Evolutionary conservation across 2,329 filamentous ascomycete genomes (phyloP), one percentile per base, ranked within the genome.

Genomic region (Graphiopsis chlorocephala): DNA sequence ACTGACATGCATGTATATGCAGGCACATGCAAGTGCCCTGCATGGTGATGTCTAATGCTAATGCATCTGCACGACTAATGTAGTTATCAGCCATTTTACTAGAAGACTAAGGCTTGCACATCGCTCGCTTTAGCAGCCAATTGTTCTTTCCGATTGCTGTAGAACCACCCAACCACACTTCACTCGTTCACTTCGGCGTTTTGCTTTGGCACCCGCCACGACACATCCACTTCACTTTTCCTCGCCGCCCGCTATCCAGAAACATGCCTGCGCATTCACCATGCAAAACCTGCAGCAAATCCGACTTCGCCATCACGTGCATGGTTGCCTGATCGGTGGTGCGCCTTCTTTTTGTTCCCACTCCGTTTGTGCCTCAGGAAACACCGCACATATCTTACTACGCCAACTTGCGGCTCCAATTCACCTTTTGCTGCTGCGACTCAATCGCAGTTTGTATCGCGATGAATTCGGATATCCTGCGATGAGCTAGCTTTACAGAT

Each of bases 291-390:
- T 28, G 48, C 48, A 52, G 26, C 48, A 45, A 45, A 23, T 28
- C 25, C 29, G 25, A 52, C 48, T 29, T 28, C 8, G 7, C 38
- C 8, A 28, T 26, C 23, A 38, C 33, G 20, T 58, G 55, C 55
- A 42, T 58, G 23, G 55, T 42, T 42, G 55, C 55, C 55, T 58
- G 55, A 58, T 58, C 11, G n/a, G 35, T 20, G 55, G 33, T 28
- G 55, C 55, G 50, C 26, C 50, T 53, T 53, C 50, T 52, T 26
- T n/a, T 53, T 20, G 38, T 45, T 31, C 26, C 17, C 5, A 29
- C 26, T n/a, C 11, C 26, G 17, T 53, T 31, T 12, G 26, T 20
- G 50, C 26, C 50, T 31, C 15, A 28, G 50, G 50, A 53, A 31
- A 5, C 26, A 28, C 1, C 26, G 23, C 50, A 17, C 17, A 31